These are phyloP conservation scores for Cystofilobasidium ferigula DNA, from an alignment of 768 basidiomycete genomes.

Conservation along the genomic window DNA sequence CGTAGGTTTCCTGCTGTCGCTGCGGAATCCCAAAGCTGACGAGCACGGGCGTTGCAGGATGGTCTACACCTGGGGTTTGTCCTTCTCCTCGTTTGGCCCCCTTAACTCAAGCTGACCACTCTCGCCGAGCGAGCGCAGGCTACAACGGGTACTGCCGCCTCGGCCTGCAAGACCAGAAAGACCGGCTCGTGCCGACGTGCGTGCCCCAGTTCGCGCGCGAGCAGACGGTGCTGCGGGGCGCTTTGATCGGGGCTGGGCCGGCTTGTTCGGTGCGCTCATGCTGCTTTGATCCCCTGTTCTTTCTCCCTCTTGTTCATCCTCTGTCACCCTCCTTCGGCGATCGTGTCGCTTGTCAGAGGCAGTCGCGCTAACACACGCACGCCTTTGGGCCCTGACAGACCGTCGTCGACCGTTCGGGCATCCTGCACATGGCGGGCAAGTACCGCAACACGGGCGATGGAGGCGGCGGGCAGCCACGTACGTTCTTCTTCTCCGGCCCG, in stretches of 20 bases:
- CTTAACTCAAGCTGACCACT: not conserved
- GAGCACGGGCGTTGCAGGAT: slow-evolving; percentile 46
- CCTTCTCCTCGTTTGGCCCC: slow-evolving; percentile 50
- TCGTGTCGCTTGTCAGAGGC: not conserved
- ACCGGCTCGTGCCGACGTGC: slow-evolving; percentile 63
- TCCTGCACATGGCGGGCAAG: slow-evolving; percentile 41
- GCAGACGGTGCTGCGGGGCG: slow-evolving; percentile 53
- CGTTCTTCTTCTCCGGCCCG: too few relatives aligned
- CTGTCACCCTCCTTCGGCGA: too few relatives aligned
- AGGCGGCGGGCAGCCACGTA: slow-evolving; percentile 30
- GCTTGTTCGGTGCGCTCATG: slow-evolving; percentile 42
- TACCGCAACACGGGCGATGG: slow-evolving; percentile 96
- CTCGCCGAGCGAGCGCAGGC: slow-evolving; percentile 30
- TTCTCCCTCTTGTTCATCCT: not conserved
- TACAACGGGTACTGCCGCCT: slow-evolving; percentile 61
- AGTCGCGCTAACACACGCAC: not conserved
- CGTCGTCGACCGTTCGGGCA: slow-evolving; percentile 11
- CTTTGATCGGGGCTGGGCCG: slow-evolving; percentile 62
- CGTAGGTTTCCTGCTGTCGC: slow-evolving; percentile 34
- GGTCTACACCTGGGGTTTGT: slow-evolving; percentile 65
- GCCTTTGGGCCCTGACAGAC: not conserved
- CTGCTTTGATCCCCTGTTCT: too few relatives aligned
- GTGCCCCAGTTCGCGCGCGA: slow-evolving; percentile 53
- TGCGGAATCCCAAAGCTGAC: not conserved
- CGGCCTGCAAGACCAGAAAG: slow-evolving; percentile 61